These are phyloP conservation scores for Colletotrichum noveboracense DNA, from an alignment of 2,329 filamentous ascomycete species.

Conservation along the genomic window DNA sequence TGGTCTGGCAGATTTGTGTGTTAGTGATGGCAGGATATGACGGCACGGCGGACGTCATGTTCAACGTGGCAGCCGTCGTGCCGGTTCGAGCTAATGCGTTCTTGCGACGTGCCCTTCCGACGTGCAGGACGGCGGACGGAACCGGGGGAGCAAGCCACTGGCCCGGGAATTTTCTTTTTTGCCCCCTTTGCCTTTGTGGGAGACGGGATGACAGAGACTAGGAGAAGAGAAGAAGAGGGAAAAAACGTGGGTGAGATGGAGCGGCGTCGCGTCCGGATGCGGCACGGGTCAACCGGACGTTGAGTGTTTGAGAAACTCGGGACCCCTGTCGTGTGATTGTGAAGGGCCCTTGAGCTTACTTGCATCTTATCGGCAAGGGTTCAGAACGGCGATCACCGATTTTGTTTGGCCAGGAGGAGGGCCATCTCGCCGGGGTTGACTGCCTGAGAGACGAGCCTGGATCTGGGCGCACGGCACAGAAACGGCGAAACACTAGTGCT, in stretches of 20 bases:
- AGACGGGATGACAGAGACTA: not conserved
- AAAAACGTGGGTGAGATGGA: not conserved
- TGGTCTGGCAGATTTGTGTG: not conserved
- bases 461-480: not conserved
- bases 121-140: not conserved
- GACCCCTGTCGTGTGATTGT: not conserved
- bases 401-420: not conserved
- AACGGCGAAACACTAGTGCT: slow-evolving; percentile 8
- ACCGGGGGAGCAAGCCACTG: not conserved
- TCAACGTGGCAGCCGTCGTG: not conserved
- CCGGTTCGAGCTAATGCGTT: not conserved
- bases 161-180: not conserved
- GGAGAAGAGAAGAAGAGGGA: not conserved
- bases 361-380: not conserved
- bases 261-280: not conserved
- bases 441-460: not conserved
- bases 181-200: no score
- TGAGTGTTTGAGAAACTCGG: not conserved
- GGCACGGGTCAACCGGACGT: not conserved
- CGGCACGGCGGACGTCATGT: not conserved
- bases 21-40: not conserved
- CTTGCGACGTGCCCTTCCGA: not conserved
- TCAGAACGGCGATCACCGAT: not conserved
- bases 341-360: not conserved
- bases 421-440: not conserved